phyloP scores from a whole-genome alignment of 306 rosid genomes.

The Pterocarpus santalinus region DNA sequence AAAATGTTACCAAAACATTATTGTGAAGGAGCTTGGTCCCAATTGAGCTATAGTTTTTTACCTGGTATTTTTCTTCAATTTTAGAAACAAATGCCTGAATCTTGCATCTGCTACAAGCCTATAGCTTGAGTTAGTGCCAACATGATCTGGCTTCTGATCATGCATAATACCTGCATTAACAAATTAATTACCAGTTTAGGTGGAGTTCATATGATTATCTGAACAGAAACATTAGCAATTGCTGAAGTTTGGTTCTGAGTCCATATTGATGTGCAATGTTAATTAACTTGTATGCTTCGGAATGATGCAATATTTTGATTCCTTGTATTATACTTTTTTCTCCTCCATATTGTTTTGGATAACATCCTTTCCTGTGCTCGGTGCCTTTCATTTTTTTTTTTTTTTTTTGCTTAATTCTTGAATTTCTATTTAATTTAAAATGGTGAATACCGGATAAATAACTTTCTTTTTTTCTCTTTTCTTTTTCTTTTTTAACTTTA shows the following conservation, averaged over 20 bases:
- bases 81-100: background rate
- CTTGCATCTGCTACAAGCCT: slow-evolving; percentile 6
- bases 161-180: background rate
- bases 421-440: slow-evolving; percentile 22
- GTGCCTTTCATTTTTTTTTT: background rate
- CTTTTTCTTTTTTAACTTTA: no score
- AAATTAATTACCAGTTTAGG: background rate
- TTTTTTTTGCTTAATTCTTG: background rate
- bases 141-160: slow-evolving; percentile 14
- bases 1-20: slow-evolving; percentile 5
- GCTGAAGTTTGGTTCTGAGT: slow-evolving; percentile 15
- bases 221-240: background rate
- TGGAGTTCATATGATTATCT: background rate
- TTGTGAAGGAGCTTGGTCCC: background rate
- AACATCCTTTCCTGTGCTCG: slow-evolving; percentile 2
- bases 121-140: slow-evolving; percentile 1
- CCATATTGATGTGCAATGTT: slow-evolving; percentile 17
- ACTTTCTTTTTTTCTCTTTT: background rate
- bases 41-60: slow-evolving; percentile 24
- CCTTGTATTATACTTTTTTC: background rate
- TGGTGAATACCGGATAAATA: background rate
- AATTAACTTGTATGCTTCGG: background rate
- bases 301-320: slow-evolving; percentile 9
- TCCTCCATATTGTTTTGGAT: slow-evolving; percentile 5
- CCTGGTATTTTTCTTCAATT: slow-evolving; percentile 1